Evolutionary conservation across 768 basidiomycete species (phyloP).

Genomic region (Lactarius trivialis): DNA sequence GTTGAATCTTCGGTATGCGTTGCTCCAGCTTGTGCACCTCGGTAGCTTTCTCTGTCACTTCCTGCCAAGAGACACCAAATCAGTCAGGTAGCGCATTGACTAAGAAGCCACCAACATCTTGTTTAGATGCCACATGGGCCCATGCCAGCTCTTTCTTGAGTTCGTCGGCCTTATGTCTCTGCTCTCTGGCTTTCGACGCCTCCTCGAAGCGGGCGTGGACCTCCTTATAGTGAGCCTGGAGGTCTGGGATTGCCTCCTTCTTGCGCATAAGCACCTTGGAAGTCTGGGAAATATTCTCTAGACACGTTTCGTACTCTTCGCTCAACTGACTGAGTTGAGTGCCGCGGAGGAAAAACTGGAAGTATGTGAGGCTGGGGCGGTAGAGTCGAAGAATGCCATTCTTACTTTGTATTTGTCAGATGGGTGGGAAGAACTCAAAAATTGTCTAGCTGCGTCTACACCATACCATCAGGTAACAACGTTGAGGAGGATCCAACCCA

Average conservation of each 20-base stretch:
- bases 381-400: not conserved
- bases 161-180: constrained; percentile 58
- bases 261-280: constrained; percentile 61
- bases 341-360: constrained; percentile 88
- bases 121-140: constrained; percentile 73
- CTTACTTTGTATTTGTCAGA: constrained; percentile 84
- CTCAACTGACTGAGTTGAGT: constrained; percentile 85
- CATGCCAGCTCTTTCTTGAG: constrained; percentile 81
- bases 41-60: constrained; percentile 38
- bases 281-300: constrained; percentile 66
- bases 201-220: constrained; percentile 59
- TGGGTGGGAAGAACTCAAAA: constrained; percentile 75
- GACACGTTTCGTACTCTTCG: constrained; percentile 76
- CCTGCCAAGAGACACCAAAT: constrained; percentile 29
- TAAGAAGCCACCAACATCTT: constrained; percentile 40
- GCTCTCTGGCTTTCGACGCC: constrained; percentile 66
- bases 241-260: constrained; percentile 71
- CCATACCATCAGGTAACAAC: not conserved
- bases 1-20: constrained; percentile 37
- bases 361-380: constrained; percentile 8
- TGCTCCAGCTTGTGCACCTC: constrained; percentile 36
- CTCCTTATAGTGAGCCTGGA: constrained; percentile 51
- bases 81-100: not conserved
- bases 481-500: not conserved
- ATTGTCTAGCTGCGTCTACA: constrained; percentile 40